A percentile compares a stretch with the other conserved stretches of the same genome.
phyloP scores from a whole-genome alignment of 2,329 filamentous ascomycete genomes.

The Thelonectria discophora region DNA sequence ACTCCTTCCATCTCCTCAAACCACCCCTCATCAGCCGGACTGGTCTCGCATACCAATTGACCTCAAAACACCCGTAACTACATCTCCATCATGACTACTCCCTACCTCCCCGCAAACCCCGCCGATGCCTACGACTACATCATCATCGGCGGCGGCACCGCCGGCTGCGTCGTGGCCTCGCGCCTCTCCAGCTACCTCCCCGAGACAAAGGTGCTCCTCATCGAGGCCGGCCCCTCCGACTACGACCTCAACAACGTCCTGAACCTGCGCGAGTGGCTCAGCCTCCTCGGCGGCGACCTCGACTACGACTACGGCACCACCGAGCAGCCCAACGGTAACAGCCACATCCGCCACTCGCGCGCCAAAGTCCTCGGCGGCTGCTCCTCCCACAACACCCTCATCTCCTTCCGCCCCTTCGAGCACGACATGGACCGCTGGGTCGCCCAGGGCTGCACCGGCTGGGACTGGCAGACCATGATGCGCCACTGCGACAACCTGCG shows the following conservation, averaged over 20 bases:
- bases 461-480: conserved; percentile 87
- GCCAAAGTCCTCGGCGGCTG: conserved; percentile 93
- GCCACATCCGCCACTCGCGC: conserved; percentile 88
- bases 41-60: conserved; percentile 8
- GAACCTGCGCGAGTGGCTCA: conserved; percentile 87
- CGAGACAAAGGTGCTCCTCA: conserved; percentile 80
- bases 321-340: conserved; percentile 92
- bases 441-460: conserved; percentile 80
- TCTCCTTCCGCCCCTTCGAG: conserved; percentile 90
- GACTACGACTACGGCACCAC: conserved; percentile 92
- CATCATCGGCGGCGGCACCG: conserved; percentile 85
- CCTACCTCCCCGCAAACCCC: conserved; percentile 69
- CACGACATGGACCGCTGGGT: conserved; percentile 90
- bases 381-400: conserved; percentile 93
- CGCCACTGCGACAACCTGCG: conserved; percentile 83
- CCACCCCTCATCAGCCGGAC: conserved; percentile 11
- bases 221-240: conserved; percentile 90
- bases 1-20: conserved; percentile 6
- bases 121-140: conserved; percentile 82
- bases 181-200: conserved; percentile 85
- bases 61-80: background rate
- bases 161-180: conserved; percentile 84
- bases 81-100: conserved; percentile 68
- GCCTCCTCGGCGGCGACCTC: conserved; percentile 83
- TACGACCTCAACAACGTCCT: conserved; percentile 88